Evolutionary conservation across 768 basidiomycete genomes (phyloP), one percentile per base, ranked within the genome.

Genomic region (Gelatoporia subvermispora): DNA sequence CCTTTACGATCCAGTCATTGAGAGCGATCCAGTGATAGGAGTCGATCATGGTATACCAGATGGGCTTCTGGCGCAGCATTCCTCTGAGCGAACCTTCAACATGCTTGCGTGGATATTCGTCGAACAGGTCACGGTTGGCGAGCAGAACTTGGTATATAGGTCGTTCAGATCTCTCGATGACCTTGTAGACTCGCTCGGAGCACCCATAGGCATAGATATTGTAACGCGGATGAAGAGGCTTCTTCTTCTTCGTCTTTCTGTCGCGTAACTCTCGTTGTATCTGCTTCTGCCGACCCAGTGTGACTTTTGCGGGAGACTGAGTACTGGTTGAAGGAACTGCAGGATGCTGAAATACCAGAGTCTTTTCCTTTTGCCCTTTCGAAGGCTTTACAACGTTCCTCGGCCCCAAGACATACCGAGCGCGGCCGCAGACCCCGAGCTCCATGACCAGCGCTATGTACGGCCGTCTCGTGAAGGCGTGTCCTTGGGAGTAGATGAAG

Each of bases 161-260:
- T 8, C 15, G 15, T 10, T 42, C 41, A 5, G 4, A 7, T 15
- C 20, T 9, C 4, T 35, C 17, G 49, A 57, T 48, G 28, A 51
- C 55, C 23, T 42, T 43, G 42, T 57, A 59, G 4, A 59, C 43
- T 17, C 40, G 49, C 8, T 35, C 16, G 9, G 58, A 58, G 49
- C 57, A 58, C 7, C 58, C 58, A 45, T 48, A 53, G 3, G 47
- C 55, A 20, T 40, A 47, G 15, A 59, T 51, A 41, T 39, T 52
- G 46, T 57, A 59, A n/a, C 59, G 55, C 3, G 59, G 59, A 38
- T 56, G 53, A n/a, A n/a, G n/a, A n/a, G n/a, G n/a, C n/a, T n/a
- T n/a, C n/a, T n/a, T n/a, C n/a, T n/a, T n/a, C 41, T 38, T 16
- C 37, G n/a, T 4, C 37, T 20, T 16, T n/a, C n/a, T 4, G 15